These are phyloP conservation scores for Alnus rubra DNA, from an alignment of 306 rosid species.

Conservation along the genomic window DNA sequence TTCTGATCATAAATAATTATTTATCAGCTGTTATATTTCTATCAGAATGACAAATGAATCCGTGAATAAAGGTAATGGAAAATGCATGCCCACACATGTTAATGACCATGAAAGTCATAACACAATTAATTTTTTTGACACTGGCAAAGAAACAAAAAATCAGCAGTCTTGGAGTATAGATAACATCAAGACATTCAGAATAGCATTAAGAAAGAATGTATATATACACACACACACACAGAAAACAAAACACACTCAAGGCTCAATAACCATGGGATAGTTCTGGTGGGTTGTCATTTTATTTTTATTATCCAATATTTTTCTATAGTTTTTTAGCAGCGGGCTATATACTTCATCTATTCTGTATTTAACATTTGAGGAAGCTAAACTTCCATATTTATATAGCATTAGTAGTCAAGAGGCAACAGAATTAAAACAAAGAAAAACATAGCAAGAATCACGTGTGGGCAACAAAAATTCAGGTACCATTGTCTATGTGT, in stretches of 20 bases:
- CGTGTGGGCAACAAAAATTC: not conserved
- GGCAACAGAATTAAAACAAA: not conserved
- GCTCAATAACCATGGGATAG: not conserved
- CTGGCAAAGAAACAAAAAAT: not conserved
- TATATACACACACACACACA: too few relatives aligned
- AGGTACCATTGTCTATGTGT: not conserved
- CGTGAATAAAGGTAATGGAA: not conserved
- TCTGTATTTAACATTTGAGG: not conserved
- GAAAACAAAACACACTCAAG: not conserved
- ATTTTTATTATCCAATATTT: not conserved
- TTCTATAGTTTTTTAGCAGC: not conserved
- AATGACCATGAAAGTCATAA: not conserved
- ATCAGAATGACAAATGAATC: too few relatives aligned
- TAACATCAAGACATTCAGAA: not conserved
- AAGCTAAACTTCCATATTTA: constrained; percentile 7
- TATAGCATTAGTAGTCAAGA: not conserved
- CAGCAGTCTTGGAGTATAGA: not conserved
- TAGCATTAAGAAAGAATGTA: not conserved
- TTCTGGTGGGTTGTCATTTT: not conserved
- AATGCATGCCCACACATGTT: not conserved
- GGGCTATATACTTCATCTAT: not conserved
- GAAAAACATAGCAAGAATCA: constrained; percentile 5
- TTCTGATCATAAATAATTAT: too few relatives aligned
- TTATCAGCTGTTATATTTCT: too few relatives aligned
- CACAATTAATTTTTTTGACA: not conserved